phyloP scores from a whole-genome alignment of 2,329 filamentous ascomycete species.

The Hypomyces rosellus region DNA sequence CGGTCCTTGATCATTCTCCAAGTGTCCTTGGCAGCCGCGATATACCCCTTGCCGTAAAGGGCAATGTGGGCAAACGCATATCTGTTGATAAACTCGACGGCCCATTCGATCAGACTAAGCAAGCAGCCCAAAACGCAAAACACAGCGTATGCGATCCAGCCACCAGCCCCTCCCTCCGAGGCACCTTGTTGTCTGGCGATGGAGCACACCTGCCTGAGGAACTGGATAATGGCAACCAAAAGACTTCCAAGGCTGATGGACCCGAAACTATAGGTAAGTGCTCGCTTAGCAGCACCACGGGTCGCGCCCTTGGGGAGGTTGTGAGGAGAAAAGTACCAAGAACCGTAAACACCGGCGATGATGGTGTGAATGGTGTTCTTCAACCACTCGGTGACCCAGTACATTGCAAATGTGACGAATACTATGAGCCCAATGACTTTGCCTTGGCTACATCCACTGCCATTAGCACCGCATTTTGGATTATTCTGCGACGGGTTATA shows the following conservation, averaged over 20 bases:
- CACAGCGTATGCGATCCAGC: constrained; percentile 57
- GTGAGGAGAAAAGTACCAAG: constrained; percentile 78
- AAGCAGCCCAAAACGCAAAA: constrained; percentile 75
- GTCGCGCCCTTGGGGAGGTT: constrained; percentile 73
- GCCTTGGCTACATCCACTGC: constrained; percentile 61
- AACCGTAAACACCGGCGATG: constrained; percentile 82
- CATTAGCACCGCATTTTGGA: constrained; percentile 41
- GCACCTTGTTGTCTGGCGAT: constrained; percentile 59
- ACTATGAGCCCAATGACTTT: constrained; percentile 80
- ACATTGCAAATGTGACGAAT: constrained; percentile 85
- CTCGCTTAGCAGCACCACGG: constrained; percentile 71
- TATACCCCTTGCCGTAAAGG: constrained; percentile 83
- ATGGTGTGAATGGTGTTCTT: constrained; percentile 90
- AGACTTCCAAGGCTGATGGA: constrained; percentile 84
- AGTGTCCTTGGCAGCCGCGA: constrained; percentile 80
- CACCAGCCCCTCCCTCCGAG: constrained; percentile 66
- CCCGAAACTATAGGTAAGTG: constrained; percentile 86
- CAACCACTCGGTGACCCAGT: constrained; percentile 90
- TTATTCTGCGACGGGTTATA: constrained; percentile 61
- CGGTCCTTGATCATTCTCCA: constrained; percentile 90
- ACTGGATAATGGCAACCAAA: constrained; percentile 80
- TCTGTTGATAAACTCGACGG: constrained; percentile 80
- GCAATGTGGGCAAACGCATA: constrained; percentile 93
- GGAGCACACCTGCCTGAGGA: constrained; percentile 73
- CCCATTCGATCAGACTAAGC: constrained; percentile 75